Conservation (phyloP, 208 protist genomes). For the Acanthamoeba lenticulata region DNA sequence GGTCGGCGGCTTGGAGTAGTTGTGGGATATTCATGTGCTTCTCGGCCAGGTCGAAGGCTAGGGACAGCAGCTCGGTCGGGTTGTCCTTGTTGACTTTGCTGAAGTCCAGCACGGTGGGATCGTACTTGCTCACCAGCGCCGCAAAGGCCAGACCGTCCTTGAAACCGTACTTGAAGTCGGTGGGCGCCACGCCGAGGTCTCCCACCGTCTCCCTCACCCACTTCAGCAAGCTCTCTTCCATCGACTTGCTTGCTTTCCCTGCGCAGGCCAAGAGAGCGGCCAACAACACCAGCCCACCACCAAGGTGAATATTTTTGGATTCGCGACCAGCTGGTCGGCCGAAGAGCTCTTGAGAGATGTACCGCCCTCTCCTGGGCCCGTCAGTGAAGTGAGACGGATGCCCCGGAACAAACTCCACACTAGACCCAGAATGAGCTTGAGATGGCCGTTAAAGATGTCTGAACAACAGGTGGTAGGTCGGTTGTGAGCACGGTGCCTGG, state of each 20-base stretch:
- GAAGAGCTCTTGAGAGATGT: too few relatives aligned
- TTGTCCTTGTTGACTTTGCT: neutral
- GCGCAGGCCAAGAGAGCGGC: too few relatives aligned
- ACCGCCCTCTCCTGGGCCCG: neutral
- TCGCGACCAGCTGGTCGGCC: too few relatives aligned
- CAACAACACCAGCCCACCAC: too few relatives aligned
- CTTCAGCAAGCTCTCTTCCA: constrained; percentile 62
- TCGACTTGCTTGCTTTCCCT: constrained; percentile 12
- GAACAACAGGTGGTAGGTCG: neutral
- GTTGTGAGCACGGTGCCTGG: too few relatives aligned
- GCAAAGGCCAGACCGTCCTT: constrained; percentile 43
- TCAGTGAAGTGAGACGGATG: constrained; percentile 19
- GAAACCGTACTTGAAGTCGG: constrained; percentile 57
- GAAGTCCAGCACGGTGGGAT: constrained; percentile 56
- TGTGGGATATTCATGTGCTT: constrained; percentile 50
- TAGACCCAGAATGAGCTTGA: constrained; percentile 59
- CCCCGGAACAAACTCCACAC: constrained; percentile 57
- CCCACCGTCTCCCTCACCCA: constrained; percentile 44
- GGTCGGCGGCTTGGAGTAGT: neutral
- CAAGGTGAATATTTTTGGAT: too few relatives aligned
- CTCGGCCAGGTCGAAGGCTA: constrained; percentile 43
- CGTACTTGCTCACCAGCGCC: constrained; percentile 55
- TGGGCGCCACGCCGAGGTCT: constrained; percentile 4
- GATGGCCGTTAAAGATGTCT: constrained; percentile 25
- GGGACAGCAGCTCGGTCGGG: neutral